Percentiles rank a stretch among this genome's conserved stretches.
Evolutionary conservation across 305 asterid species (phyloP).

Genomic region (Striga hermonthica): DNA sequence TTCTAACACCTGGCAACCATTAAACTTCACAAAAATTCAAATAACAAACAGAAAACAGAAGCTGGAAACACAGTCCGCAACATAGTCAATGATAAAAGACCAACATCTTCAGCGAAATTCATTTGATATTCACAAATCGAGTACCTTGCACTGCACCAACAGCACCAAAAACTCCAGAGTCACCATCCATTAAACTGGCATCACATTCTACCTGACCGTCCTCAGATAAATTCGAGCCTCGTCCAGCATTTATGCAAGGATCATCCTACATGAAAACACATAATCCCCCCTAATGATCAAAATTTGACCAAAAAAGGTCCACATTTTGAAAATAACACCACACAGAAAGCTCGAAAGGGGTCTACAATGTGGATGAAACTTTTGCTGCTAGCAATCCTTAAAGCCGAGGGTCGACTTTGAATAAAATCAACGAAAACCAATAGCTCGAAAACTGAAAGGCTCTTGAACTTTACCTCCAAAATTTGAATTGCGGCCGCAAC

Average conservation of each 20-base stretch:
- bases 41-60: slow-evolving; percentile 36
- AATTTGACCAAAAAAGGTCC: background rate
- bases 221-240: slow-evolving; percentile 93
- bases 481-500: slow-evolving; percentile 80
- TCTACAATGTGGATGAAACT: slow-evolving; percentile 5
- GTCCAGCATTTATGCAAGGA: slow-evolving; percentile 90
- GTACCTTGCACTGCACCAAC: slow-evolving; percentile 95
- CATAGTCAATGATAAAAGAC: slow-evolving; percentile 6
- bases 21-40: slow-evolving; percentile 59
- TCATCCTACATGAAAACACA: slow-evolving; percentile 56
- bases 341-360: slow-evolving; percentile 11
- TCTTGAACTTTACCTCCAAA: slow-evolving; percentile 58
- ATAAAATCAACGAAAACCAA: background rate
- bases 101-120: background rate
- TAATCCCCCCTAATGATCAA: background rate
- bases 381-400: no score
- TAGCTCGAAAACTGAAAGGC: background rate
- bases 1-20: slow-evolving; percentile 81
- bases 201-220: slow-evolving; percentile 93
- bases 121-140: slow-evolving; percentile 4
- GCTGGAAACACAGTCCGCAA: slow-evolving; percentile 23
- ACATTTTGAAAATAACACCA: background rate
- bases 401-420: no score
- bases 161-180: slow-evolving; percentile 85
- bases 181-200: slow-evolving; percentile 93